These are phyloP conservation scores for Nothophytophthora sp. DNA, from an alignment of 352 stramenopile species.

Conservation along the genomic window DNA sequence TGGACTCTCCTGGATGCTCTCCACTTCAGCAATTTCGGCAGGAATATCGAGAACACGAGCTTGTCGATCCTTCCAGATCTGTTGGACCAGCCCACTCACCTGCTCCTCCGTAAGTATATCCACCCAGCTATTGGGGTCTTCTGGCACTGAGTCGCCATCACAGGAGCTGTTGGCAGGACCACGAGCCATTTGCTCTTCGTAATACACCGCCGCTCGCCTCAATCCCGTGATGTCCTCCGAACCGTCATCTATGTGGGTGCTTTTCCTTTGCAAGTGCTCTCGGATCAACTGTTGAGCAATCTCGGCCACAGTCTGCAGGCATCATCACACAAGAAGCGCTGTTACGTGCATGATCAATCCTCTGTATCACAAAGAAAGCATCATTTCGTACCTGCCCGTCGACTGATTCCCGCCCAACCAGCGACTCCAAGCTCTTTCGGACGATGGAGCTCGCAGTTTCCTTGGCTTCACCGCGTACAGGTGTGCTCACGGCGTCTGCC, in stretches of 20 bases:
- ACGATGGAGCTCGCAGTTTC: conserved; percentile 15
- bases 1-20: conserved; percentile 1
- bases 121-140: conserved; percentile 25
- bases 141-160: conserved; percentile 10
- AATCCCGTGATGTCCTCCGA: conserved; percentile 37
- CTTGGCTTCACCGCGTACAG: conserved; percentile 1
- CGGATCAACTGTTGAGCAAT: conserved; percentile 41
- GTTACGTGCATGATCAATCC: background rate
- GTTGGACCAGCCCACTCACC: conserved; percentile 38
- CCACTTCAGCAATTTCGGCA: background rate
- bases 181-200: conserved; percentile 19
- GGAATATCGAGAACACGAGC: background rate
- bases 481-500: background rate
- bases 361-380: background rate
- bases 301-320: conserved; percentile 23
- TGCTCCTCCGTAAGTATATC: conserved; percentile 51
- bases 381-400: conserved; percentile 25
- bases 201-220: conserved; percentile 37
- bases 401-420: conserved; percentile 24
- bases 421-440: conserved; percentile 36
- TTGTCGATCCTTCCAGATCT: conserved; percentile 41
- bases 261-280: conserved; percentile 17
- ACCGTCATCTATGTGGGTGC: background rate
- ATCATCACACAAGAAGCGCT: background rate
- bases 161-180: background rate